A percentile compares a stretch with the other conserved stretches of the same genome.
Evolutionary conservation across 2,329 filamentous ascomycete genomes (phyloP).

Genomic region (Pseudocercospora cruenta): DNA sequence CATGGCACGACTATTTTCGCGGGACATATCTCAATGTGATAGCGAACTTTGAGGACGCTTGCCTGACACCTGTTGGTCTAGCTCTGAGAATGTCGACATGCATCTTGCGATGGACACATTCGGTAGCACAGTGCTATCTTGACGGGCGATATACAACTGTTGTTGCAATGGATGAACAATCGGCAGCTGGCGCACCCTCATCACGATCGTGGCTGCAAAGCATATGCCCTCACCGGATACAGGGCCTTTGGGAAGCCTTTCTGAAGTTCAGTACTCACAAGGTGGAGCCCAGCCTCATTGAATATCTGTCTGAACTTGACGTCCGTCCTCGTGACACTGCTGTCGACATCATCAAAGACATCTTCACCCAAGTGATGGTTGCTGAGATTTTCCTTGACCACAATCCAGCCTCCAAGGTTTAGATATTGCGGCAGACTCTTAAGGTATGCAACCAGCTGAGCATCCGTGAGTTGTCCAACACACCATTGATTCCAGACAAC

Average conservation of each 20-base stretch:
- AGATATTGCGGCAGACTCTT: constrained; percentile 60
- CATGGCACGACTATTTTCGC: not conserved
- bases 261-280: constrained; percentile 74
- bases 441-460: constrained; percentile 70
- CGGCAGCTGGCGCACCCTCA: not conserved
- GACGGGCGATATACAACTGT: not conserved
- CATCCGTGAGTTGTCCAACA: constrained; percentile 77
- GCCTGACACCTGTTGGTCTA: not conserved
- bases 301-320: constrained; percentile 73
- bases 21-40: not conserved
- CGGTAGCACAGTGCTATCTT: not conserved
- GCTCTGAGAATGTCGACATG: not conserved
- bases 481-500: constrained; percentile 94
- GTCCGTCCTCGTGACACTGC: constrained; percentile 76
- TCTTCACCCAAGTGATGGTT: constrained; percentile 60
- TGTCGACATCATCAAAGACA: constrained; percentile 75
- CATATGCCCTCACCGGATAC: constrained; percentile 78
- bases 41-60: not conserved
- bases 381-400: constrained; percentile 80
- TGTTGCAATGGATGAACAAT: not conserved
- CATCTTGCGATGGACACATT: not conserved
- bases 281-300: constrained; percentile 65
- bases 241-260: constrained; percentile 71
- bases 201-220: constrained; percentile 59
- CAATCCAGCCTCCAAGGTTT: constrained; percentile 57